Evolutionary conservation across 2,329 filamentous ascomycete species (phyloP).

Genomic region (Xylariaceae sp.): DNA sequence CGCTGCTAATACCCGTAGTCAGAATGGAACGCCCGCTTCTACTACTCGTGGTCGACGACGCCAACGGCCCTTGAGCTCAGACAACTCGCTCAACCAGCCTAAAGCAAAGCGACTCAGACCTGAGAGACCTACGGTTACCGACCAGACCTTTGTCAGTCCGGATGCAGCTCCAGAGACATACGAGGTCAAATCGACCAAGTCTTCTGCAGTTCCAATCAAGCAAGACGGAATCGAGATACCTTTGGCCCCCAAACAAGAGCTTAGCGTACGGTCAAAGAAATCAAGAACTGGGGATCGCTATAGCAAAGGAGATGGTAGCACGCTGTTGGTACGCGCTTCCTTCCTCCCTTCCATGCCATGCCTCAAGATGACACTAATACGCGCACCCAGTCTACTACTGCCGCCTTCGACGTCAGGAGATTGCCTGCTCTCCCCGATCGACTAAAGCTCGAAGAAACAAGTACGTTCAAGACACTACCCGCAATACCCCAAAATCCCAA

Average conservation of each 20-base stretch:
- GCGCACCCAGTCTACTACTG: constrained; percentile 67
- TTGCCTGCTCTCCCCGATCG: constrained; percentile 77
- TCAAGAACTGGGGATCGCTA: constrained; percentile 57
- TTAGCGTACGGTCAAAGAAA: constrained; percentile 59
- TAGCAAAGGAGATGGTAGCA: constrained; percentile 63
- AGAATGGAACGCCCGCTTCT: constrained; percentile 27
- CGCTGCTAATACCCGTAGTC: constrained; percentile 40
- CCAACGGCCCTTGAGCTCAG: constrained; percentile 54
- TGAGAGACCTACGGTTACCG: constrained; percentile 39
- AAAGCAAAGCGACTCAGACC: constrained; percentile 61
- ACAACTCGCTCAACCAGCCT: constrained; percentile 51
- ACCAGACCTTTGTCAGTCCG: constrained; percentile 52
- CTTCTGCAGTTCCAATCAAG: constrained; percentile 39
- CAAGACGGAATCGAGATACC: constrained; percentile 44
- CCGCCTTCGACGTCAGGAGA: constrained; percentile 80
- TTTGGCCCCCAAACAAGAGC: constrained; percentile 42
- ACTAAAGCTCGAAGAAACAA: constrained; percentile 60
- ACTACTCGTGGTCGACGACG: constrained; percentile 58
- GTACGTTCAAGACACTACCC: constrained; percentile 41
- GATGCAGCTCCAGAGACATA: constrained; percentile 48
- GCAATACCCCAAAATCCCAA: too few relatives aligned
- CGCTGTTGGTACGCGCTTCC: constrained; percentile 55
- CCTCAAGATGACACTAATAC: constrained; percentile 6
- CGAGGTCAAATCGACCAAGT: constrained; percentile 52
- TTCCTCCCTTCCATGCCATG: background rate